Evolutionary conservation across 495 filamentous ascomycete species (phyloP).

Genomic region (Poronia punctata): DNA sequence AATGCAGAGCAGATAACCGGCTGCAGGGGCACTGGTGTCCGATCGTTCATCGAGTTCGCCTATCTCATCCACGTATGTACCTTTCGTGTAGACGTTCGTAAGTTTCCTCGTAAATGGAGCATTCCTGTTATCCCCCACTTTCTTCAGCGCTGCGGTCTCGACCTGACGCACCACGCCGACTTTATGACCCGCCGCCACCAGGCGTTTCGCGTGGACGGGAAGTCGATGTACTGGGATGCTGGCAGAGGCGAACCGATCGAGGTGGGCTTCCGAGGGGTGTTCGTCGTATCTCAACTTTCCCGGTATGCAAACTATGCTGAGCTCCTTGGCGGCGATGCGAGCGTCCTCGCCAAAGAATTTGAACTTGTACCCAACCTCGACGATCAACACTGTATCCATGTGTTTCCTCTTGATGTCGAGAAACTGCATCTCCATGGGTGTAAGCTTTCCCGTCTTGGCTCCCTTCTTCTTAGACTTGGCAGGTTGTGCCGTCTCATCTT

Average conservation of each 20-base stretch:
- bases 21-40: constrained; percentile 56
- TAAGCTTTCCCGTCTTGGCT: constrained; percentile 76
- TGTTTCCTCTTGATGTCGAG: constrained; percentile 90
- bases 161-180: constrained; percentile 92
- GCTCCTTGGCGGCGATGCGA: constrained; percentile 76
- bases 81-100: constrained; percentile 97
- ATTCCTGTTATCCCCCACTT: constrained; percentile 90
- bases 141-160: constrained; percentile 98
- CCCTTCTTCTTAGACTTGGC: constrained; percentile 55
- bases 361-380: constrained; percentile 98
- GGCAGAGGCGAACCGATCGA: constrained; percentile 88
- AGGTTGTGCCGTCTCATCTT: constrained; percentile 43
- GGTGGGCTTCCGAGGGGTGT: constrained; percentile 88
- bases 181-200: constrained; percentile 89
- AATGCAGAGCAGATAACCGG: constrained; percentile 87
- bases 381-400: constrained; percentile 79
- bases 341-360: constrained; percentile 98
- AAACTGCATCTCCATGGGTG: constrained; percentile 88
- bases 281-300: constrained; percentile 94
- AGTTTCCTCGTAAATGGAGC: constrained; percentile 87
- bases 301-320: constrained; percentile 94
- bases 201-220: constrained; percentile 89
- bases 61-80: constrained; percentile 92
- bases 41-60: constrained; percentile 61
- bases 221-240: constrained; percentile 91